Conservation (phyloP, 2,329 filamentous ascomycete species). For the Penicillium vulpinum region DNA sequence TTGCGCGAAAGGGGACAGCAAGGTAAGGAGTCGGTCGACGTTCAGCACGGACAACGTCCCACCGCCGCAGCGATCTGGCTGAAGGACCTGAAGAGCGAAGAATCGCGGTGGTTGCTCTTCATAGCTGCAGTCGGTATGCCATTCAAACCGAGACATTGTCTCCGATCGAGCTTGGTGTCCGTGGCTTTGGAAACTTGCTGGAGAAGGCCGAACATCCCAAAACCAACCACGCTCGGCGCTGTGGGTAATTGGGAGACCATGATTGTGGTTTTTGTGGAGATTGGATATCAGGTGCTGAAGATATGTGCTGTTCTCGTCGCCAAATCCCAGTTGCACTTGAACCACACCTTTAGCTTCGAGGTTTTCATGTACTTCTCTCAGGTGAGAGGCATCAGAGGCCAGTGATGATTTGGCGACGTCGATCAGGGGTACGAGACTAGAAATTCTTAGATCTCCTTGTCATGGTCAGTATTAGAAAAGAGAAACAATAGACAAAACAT, state of each 20-base stretch:
- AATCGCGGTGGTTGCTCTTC: conserved; percentile 39
- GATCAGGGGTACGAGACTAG: not conserved
- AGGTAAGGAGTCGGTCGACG: conserved; percentile 27
- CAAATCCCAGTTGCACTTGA: not conserved
- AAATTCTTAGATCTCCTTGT: not conserved
- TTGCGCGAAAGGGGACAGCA: conserved; percentile 27
- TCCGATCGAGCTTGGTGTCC: conserved; percentile 43
- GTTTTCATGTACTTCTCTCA: not conserved
- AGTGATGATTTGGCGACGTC: not conserved
- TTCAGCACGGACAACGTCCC: conserved; percentile 44
- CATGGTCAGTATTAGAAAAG: not conserved
- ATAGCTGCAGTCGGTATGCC: conserved; percentile 50
- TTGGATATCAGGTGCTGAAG: conserved; percentile 35
- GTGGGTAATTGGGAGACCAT: conserved; percentile 44
- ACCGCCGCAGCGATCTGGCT: conserved; percentile 43
- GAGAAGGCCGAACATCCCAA: conserved; percentile 44
- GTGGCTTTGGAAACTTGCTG: conserved; percentile 31
- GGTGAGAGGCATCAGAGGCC: not conserved
- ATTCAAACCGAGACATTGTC: conserved; percentile 45
- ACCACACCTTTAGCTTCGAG: not conserved
- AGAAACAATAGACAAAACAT: not conserved
- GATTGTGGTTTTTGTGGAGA: conserved; percentile 36
- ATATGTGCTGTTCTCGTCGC: conserved; percentile 37
- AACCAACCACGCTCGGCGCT: conserved; percentile 47
- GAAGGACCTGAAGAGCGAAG: conserved; percentile 47